Evolutionary conservation across 2,329 filamentous ascomycete species (phyloP).

Genomic region (Boeremia exigua): DNA sequence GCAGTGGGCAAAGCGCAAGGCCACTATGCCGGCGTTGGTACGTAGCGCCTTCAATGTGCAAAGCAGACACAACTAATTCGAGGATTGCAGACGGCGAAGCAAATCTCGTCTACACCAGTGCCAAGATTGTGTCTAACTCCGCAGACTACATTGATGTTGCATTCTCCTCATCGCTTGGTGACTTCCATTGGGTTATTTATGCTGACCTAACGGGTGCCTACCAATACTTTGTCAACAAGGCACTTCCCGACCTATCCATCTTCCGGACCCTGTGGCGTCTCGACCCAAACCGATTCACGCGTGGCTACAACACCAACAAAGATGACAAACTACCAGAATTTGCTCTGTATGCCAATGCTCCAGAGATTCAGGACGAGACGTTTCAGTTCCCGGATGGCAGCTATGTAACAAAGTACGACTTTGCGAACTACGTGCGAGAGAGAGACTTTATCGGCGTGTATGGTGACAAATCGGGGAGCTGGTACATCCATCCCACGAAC

Average conservation of each 20-base stretch:
- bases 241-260: slow-evolving; percentile 52
- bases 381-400: slow-evolving; percentile 52
- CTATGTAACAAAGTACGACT: slow-evolving; percentile 59
- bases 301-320: slow-evolving; percentile 51
- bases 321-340: slow-evolving; percentile 52
- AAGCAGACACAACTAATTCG: neutral
- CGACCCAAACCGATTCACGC: slow-evolving; percentile 53
- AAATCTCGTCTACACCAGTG: slow-evolving; percentile 53
- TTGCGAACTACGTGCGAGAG: slow-evolving; percentile 44
- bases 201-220: slow-evolving; percentile 55
- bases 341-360: slow-evolving; percentile 47
- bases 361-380: slow-evolving; percentile 58
- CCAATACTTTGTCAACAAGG: slow-evolving; percentile 58
- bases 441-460: slow-evolving; percentile 56
- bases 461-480: slow-evolving; percentile 52
- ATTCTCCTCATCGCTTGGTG: slow-evolving; percentile 52
- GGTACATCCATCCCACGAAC: slow-evolving; percentile 52
- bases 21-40: slow-evolving; percentile 49
- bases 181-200: slow-evolving; percentile 58
- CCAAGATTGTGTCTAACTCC: slow-evolving; percentile 36
- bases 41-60: neutral
- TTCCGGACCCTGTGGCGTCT: slow-evolving; percentile 56
- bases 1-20: slow-evolving; percentile 44
- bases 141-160: slow-evolving; percentile 53
- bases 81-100: slow-evolving; percentile 41